Evolutionary conservation across 1,284 basidiomycete species (phyloP), one percentile per base, ranked within the genome.

Genomic region (Coniferiporia sulphurascens): DNA sequence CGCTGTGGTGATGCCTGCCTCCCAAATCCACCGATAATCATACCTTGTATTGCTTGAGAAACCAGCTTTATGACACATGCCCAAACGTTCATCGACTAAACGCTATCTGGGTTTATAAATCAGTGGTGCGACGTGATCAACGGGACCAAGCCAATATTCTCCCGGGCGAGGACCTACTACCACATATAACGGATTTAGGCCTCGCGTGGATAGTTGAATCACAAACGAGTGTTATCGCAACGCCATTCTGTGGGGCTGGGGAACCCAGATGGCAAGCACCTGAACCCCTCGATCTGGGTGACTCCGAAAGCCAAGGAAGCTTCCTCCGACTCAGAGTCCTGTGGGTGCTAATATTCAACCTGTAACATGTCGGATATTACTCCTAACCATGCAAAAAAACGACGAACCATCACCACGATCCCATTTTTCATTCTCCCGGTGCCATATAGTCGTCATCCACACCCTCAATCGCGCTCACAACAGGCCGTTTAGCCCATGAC

Each of bases 341-440:
- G 35, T 0, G 78, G 74, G 63, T 82, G n/a, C n/a, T 82, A 83
- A 64, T 84, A 84, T 66, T 85, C 83, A 5, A 84, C 80, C 82
- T 83, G 58, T 12, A 54, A 2, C n/a, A 46, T 50, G 22, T 65
- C 36, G 55, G 50, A 10, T 10, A 44, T 12, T 27, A 27, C 27
- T 27, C 5, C 2, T 27, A 27, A 5, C 5, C 5, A 27, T 27
- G 27, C 27, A 27, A 2, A 27, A 27, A 5, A 27, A 27, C 27
- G 27, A 64, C 71, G 53, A 60, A 84, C 85, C 84, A 87, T 86
- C 15, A 86, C 72, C 1, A 86, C 59, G 56, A 87, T 82, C 55
- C 76, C 4, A 84, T 83, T 59, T 67, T 75, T 9, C 86, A 69
- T 59, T 82, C 74, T 6, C 68, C 68, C 3, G 85, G 85, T 1